These are phyloP conservation scores for Bauhinia variegata DNA, from an alignment of 306 rosid genomes.

Conservation along the genomic window DNA sequence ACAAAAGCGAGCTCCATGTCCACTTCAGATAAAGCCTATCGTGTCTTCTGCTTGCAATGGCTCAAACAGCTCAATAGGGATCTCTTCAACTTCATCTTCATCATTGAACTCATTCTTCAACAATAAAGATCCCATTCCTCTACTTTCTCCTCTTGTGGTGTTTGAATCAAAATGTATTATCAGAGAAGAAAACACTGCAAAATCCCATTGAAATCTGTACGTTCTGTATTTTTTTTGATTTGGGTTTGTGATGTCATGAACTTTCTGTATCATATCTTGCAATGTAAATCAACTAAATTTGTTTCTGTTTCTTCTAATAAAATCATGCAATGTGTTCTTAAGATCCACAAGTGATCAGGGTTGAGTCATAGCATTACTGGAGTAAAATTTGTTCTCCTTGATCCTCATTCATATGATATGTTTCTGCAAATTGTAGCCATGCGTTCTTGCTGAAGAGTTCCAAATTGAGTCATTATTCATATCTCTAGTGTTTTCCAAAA, in stretches of 20 bases:
- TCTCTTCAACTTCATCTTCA: conserved; percentile 41
- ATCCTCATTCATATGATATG: background rate
- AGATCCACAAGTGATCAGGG: background rate
- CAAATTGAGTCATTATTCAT: conserved; percentile 7
- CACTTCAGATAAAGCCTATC: conserved; percentile 58
- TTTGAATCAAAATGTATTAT: conserved; percentile 48
- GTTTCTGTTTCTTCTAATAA: conserved; percentile 1
- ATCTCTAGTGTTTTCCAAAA: background rate
- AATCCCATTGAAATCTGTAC: conserved; percentile 39
- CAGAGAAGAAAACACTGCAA: conserved; percentile 47
- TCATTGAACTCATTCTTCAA: conserved; percentile 48
- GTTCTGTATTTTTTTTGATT: conserved; percentile 1
- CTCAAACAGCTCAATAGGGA: conserved; percentile 18
- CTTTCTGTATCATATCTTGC: conserved; percentile 19
- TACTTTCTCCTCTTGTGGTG: conserved; percentile 69
- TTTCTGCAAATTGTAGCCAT: background rate
- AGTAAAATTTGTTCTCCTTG: background rate
- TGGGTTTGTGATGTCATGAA: conserved; percentile 9
- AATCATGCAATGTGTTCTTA: background rate
- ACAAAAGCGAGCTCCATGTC: conserved; percentile 66
- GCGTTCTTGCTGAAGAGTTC: conserved; percentile 3
- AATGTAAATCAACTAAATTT: conserved; percentile 34
- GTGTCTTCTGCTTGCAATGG: conserved; percentile 32
- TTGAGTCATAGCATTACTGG: background rate
- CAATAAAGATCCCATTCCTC: conserved; percentile 68